Base-by-base conservation (phyloP, 2,329 filamentous ascomycete genomes). In the Apiospora rasikravindrae region DNA sequence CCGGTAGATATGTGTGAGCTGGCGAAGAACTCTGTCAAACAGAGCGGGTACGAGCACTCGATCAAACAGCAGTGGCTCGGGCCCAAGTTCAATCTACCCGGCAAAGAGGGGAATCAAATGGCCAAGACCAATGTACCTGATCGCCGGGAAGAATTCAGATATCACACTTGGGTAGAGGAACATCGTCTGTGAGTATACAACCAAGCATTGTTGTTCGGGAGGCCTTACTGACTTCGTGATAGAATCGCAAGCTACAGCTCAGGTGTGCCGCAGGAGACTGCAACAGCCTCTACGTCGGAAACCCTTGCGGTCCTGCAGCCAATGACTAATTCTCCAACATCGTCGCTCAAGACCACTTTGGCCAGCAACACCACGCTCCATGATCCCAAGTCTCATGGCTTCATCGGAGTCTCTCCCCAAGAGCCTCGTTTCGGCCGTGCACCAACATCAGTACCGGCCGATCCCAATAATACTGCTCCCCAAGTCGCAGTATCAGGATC, bases 1-100 rank as follows among this genome's bases (percentile, higher is more conserved):
- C 93, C 96, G 0, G 95, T 98, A 4, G 96, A 99, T 79, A 99
- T 99, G 96, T 98, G 96, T 80, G 96, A 99, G 83, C 84, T 99
- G 72, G 96, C 96, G 33, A 98, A 98, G 83, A 96, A 98, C 81
- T 98, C 94, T 13, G 96, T 99, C 53, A 91, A 92, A 77, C 96
- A 99, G 81, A 97, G 94, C 80, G 96, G 96, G 8, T 99, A 97
- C 79, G 96, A 99, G 81, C 87, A 93, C 77, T 89, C 91, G 16
- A 87, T 98, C 78, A 99, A 99, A 83, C 91, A 95, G 79, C 91
- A 95, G 81, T 99, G 96, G 96, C 86, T 99, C 5, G 96, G 96
- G 3, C 86, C 88, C 44, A 90, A 93, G 75, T 98, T 92, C 80
- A 87, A 93, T 78, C 84, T 92, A 51, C 93, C 94, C 0, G 96